Percentiles rank a stretch among this genome's conserved stretches.
Conservation (phyloP, 2,329 filamentous ascomycete genomes). For the Orbilia quercus region DNA sequence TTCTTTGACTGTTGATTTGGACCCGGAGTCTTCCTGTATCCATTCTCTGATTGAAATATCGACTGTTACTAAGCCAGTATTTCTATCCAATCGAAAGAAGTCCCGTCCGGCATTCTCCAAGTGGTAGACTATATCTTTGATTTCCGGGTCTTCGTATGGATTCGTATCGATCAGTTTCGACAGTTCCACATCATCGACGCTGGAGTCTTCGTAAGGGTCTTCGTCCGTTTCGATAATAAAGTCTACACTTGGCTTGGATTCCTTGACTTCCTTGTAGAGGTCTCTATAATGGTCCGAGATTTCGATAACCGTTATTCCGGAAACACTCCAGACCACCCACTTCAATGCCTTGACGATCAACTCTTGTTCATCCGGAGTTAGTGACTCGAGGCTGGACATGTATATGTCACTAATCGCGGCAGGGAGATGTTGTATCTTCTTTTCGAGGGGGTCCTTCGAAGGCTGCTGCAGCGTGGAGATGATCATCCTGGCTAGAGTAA, state of each 20-base stretch:
- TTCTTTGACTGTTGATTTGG: constrained; percentile 16
- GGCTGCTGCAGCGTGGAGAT: constrained; percentile 34
- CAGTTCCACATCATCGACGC: constrained; percentile 12
- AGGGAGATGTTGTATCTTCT: constrained; percentile 19
- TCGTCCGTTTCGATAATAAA: neutral
- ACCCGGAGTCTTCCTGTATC: constrained; percentile 27
- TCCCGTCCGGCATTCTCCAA: constrained; percentile 47
- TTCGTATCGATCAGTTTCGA: constrained; percentile 2
- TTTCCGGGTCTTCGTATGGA: constrained; percentile 42
- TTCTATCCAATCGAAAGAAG: constrained; percentile 40
- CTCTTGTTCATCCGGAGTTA: constrained; percentile 42
- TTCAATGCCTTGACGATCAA: constrained; percentile 28
- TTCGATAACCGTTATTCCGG: constrained; percentile 25
- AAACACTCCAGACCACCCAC: constrained; percentile 42
- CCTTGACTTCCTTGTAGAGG: too few relatives aligned
- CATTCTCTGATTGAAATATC: constrained; percentile 52
- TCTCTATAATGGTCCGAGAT: constrained; percentile 38
- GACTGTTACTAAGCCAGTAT: constrained; percentile 32
- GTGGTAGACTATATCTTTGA: constrained; percentile 49
- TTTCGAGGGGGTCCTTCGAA: constrained; percentile 29
- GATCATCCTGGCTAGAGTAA: constrained; percentile 37
- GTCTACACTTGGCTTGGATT: constrained; percentile 6
- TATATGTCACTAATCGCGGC: constrained; percentile 46
- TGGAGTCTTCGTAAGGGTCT: constrained; percentile 13
- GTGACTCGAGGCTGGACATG: constrained; percentile 29